Percentiles rank a stretch among this genome's conserved stretches.
Evolutionary conservation across 2,329 filamentous ascomycete species (phyloP).

Genomic region (Akanthomyces uredinophilus): DNA sequence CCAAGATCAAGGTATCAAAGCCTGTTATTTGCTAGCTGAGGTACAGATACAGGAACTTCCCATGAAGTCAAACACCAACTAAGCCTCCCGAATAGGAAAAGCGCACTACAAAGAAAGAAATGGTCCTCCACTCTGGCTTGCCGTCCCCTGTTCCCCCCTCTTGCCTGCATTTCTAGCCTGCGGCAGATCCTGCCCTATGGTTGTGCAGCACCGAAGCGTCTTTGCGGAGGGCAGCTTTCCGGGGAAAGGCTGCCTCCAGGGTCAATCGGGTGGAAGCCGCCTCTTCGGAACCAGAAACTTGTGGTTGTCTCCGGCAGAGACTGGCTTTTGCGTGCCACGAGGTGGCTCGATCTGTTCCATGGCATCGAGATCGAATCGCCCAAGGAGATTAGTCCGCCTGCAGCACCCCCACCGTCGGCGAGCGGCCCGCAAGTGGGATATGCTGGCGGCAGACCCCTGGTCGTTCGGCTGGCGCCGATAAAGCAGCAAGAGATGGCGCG

Average conservation of each 20-base stretch:
- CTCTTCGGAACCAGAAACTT: background rate
- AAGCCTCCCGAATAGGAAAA: slow-evolving; percentile 12
- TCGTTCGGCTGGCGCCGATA: slow-evolving; percentile 23
- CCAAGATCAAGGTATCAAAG: background rate
- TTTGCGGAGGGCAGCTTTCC: background rate
- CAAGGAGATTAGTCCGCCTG: background rate
- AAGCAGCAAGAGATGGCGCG: slow-evolving; percentile 39
- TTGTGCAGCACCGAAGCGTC: background rate
- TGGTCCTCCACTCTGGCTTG: background rate
- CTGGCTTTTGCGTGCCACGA: background rate
- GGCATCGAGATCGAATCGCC: background rate
- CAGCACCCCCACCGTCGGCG: slow-evolving; percentile 17
- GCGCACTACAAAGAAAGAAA: slow-evolving; percentile 9
- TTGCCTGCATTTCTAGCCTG: slow-evolving; percentile 5
- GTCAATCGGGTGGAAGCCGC: background rate
- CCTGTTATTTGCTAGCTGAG: slow-evolving; percentile 1
- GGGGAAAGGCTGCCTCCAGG: background rate
- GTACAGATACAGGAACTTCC: slow-evolving; percentile 6
- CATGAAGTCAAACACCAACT: background rate
- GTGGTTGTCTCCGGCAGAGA: background rate
- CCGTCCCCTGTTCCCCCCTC: slow-evolving; percentile 1
- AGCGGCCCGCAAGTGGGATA: slow-evolving; percentile 24
- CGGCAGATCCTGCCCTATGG: background rate
- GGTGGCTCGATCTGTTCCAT: background rate
- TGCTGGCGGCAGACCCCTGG: slow-evolving; percentile 18